Base-by-base conservation (phyloP, 2,329 filamentous ascomycete genomes). In the Elsinoe fawcettii region DNA sequence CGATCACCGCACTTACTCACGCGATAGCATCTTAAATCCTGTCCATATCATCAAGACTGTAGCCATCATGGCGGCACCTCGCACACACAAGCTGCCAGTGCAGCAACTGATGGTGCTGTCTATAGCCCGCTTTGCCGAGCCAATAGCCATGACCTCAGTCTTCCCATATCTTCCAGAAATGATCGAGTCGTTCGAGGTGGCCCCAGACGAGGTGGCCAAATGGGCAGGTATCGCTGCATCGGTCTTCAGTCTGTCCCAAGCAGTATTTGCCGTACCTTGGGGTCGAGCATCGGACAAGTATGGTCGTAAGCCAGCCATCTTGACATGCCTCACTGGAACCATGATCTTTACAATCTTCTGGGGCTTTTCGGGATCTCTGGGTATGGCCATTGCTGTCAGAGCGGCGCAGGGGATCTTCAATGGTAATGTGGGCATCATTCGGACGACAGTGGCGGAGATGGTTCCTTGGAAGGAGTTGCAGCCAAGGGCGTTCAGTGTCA, bases 91-190 rank as follows among this genome's bases (percentile, higher is more conserved):
- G 41, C 78, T 93, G 77, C 88, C 89, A 0, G 77, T 82, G 41
- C 81, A 84, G 78, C 89, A 95, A 74, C 77, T 95, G 66, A 75
- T 83, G 43, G 90, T 95, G 67, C 74, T 95, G 95, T 91, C 90
- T 71, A 89, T 96, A 78, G 92, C 92, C 69, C 90, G 91, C 60
- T 83, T 96, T 65, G 88, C 90, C 60, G 91, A 96, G 72, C 91
- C 91, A 22, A 90, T 96, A 64, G 89, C 91, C 56, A 81, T 95
- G 61, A 96, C 90, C 2, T 92, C 88, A 68, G 91, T 96, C 70
- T 95, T 92, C 66, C 91, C 91, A 11, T 96, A 96, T 85, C 64
- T 95, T 81, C 59, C 91, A 85, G 87, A 91, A 71, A 93, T 95
- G 87, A 87, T 95, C 58, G 80, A 85, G 64, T 86, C 83, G 67